Evolutionary conservation across 1,284 basidiomycete genomes (phyloP).

Genomic region (Trichosporon inkin): DNA sequence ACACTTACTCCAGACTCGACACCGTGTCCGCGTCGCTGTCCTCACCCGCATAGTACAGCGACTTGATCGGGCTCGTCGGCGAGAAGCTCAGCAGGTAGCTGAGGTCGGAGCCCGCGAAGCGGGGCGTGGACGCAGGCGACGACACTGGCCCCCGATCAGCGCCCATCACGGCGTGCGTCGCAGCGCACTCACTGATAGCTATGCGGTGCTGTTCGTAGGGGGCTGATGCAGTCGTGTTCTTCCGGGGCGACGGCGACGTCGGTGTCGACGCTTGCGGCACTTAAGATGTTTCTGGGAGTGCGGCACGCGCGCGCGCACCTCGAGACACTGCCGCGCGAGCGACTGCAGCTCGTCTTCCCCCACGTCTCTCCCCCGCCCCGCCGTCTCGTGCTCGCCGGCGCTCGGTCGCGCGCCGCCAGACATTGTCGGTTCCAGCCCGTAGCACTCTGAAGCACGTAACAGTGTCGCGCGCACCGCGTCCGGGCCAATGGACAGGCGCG

Average conservation of each 20-base stretch:
- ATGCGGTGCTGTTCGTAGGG: background rate
- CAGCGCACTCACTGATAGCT: background rate
- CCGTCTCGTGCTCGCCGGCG: background rate
- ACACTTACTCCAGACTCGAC: background rate
- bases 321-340: too few species aligned
- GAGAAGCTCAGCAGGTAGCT: background rate
- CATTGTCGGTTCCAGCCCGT: background rate
- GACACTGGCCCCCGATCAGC: slow-evolving; percentile 5
- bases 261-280: too few species aligned
- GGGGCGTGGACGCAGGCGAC: background rate
- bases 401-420: background rate
- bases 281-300: background rate
- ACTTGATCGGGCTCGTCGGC: slow-evolving; percentile 1
- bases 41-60: background rate
- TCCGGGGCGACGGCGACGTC: background rate
- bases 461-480: background rate
- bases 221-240: background rate
- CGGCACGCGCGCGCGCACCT: background rate
- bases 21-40: slow-evolving; percentile 5
- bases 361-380: too few species aligned
- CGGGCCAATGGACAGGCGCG: background rate
- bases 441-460: background rate
- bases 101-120: background rate
- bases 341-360: too few species aligned
- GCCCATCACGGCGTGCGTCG: slow-evolving; percentile 1